These are phyloP conservation scores for Neobulgaria alba DNA, from an alignment of 2,329 filamentous ascomycete genomes.

Conservation along the genomic window DNA sequence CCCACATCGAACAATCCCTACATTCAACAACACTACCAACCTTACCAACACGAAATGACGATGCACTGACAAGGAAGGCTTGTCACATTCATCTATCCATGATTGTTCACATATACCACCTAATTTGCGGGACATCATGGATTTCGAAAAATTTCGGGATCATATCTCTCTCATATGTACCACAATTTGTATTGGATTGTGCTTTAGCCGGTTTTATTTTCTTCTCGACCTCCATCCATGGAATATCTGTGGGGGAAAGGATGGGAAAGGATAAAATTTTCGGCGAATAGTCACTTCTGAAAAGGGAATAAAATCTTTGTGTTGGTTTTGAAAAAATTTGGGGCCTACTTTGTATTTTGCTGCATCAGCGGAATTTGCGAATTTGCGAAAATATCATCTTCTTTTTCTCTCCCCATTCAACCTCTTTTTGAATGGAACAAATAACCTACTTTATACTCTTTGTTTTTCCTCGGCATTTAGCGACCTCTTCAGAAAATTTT, in stretches of 20 bases:
- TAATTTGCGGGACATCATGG: too few species aligned
- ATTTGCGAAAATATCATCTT: too few species aligned
- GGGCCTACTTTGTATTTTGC: background rate
- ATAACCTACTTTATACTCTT: too few species aligned
- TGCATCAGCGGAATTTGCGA: slow-evolving; percentile 10
- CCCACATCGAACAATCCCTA: slow-evolving; percentile 37
- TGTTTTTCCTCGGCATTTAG: too few species aligned
- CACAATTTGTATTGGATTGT: slow-evolving; percentile 22
- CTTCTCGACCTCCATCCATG: too few species aligned
- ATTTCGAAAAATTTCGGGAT: too few species aligned
- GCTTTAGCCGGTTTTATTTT: slow-evolving; percentile 6
- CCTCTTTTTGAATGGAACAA: too few species aligned
- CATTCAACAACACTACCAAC: slow-evolving; percentile 35
- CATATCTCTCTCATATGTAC: slow-evolving; percentile 25
- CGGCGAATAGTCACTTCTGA: background rate
- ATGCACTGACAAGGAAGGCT: slow-evolving; percentile 23
- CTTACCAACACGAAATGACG: slow-evolving; percentile 37
- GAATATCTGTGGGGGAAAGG: slow-evolving; percentile 2
- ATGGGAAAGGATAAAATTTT: background rate
- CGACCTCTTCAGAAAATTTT: too few species aligned
- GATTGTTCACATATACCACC: too few species aligned
- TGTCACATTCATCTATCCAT: too few species aligned
- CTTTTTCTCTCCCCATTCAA: too few species aligned
- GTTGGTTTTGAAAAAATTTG: slow-evolving; percentile 10
- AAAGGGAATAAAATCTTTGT: background rate